Conservation (phyloP, 139 green algal genomes). For the Picochlorum sp. region DNA sequence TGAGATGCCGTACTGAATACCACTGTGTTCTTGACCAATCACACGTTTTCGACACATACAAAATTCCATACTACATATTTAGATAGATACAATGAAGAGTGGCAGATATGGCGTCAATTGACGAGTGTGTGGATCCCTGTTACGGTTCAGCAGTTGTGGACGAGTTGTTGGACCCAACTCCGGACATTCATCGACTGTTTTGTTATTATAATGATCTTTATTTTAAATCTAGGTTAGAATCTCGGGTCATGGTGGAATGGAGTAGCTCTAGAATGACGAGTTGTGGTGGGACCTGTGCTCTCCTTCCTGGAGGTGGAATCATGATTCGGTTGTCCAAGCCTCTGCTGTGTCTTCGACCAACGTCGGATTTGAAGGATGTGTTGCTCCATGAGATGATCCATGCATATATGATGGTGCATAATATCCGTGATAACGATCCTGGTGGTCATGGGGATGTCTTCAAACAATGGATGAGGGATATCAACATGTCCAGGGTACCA, state of each 20-base stretch:
- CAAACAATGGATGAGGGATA: slow-evolving; percentile 36
- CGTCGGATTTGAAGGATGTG: slow-evolving; percentile 62
- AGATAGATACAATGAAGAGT: too few species aligned
- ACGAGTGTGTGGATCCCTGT: background rate
- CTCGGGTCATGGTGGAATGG: slow-evolving; percentile 63
- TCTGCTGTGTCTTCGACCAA: slow-evolving; percentile 63
- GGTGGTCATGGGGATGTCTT: slow-evolving; percentile 59
- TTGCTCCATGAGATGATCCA: slow-evolving; percentile 57
- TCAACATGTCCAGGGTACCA: slow-evolving; percentile 40
- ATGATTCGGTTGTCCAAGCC: slow-evolving; percentile 66
- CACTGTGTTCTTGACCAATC: too few species aligned
- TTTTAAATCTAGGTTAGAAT: slow-evolving; percentile 47
- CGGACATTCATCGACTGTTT: slow-evolving; percentile 64
- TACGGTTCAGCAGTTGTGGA: background rate
- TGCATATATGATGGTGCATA: slow-evolving; percentile 49
- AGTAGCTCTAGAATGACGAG: slow-evolving; percentile 63
- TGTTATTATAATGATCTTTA: slow-evolving; percentile 63
- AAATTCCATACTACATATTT: too few species aligned
- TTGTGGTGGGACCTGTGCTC: slow-evolving; percentile 63
- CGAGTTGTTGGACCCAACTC: slow-evolving; percentile 28
- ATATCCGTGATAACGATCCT: slow-evolving; percentile 43
- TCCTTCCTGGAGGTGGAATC: slow-evolving; percentile 38
- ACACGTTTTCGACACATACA: too few species aligned
- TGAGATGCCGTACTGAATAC: too few species aligned
- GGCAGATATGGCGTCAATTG: too few species aligned